Conservation (phyloP, 2,329 filamentous ascomycete genomes). For the Byssothecium circinans region DNA sequence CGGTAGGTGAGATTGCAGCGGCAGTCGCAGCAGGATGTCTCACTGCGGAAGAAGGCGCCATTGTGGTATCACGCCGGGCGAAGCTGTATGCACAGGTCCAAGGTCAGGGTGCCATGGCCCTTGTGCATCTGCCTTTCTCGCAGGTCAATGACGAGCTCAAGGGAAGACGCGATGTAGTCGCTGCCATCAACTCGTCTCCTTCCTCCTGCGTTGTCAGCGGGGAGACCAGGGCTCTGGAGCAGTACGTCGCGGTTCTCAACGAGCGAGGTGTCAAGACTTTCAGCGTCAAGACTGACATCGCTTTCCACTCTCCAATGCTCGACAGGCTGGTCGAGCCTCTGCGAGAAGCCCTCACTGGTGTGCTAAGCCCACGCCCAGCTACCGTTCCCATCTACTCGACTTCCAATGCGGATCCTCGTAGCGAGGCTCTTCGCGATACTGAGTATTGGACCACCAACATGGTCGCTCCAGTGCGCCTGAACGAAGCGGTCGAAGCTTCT, state of each 20-base stretch:
- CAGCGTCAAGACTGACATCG: conserved; percentile 46
- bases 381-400: conserved; percentile 43
- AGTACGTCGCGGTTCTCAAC: conserved; percentile 19
- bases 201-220: conserved; percentile 43
- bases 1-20: conserved; percentile 48
- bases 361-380: conserved; percentile 16
- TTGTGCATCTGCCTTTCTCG: conserved; percentile 37
- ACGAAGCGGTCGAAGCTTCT: conserved; percentile 39
- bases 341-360: conserved; percentile 10
- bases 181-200: conserved; percentile 43
- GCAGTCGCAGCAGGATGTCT: conserved; percentile 40
- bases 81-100: conserved; percentile 35
- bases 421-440: conserved; percentile 23
- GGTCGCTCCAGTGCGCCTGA: conserved; percentile 43
- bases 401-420: conserved; percentile 29
- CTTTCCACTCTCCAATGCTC: conserved; percentile 48
- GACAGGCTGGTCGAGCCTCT: conserved; percentile 35
- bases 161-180: conserved; percentile 26
- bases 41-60: conserved; percentile 38
- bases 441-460: conserved; percentile 48
- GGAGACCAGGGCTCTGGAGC: conserved; percentile 21
- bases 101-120: conserved; percentile 35
- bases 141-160: conserved; percentile 27
- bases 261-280: conserved; percentile 33
- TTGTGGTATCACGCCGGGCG: conserved; percentile 41